phyloP scores from a whole-genome alignment of 768 basidiomycete genomes.

The Russula lepida region DNA sequence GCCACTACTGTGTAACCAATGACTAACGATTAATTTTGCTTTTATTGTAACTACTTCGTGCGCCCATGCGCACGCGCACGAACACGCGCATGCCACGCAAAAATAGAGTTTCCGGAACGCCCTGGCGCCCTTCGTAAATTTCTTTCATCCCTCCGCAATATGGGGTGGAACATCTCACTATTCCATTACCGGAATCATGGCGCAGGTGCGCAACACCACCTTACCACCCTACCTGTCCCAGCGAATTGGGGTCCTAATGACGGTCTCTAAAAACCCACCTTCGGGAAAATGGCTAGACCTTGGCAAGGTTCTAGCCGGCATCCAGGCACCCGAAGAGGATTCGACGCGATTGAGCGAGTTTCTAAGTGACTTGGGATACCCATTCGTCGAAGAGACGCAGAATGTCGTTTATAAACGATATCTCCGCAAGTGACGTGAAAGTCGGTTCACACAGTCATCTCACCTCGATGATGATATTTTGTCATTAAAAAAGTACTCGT shows the following conservation, averaged over 20 bases:
- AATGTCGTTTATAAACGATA: conserved; percentile 79
- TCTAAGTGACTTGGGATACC: conserved; percentile 71
- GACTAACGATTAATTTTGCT: neutral
- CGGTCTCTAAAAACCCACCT: neutral
- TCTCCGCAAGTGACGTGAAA: conserved; percentile 34
- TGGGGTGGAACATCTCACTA: conserved; percentile 89
- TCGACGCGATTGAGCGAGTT: conserved; percentile 62
- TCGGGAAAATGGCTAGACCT: conserved; percentile 48
- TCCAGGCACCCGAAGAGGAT: conserved; percentile 77
- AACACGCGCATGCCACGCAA: neutral
- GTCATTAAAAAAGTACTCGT: neutral
- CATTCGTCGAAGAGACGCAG: conserved; percentile 87
- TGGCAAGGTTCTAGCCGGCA: conserved; percentile 86
- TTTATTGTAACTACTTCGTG: neutral
- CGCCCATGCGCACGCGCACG: neutral
- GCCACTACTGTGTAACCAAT: neutral
- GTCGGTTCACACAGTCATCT: neutral
- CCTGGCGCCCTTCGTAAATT: conserved; percentile 89
- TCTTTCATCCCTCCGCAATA: conserved; percentile 61
- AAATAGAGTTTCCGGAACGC: conserved; percentile 88
- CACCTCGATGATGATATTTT: neutral
- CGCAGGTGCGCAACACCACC: conserved; percentile 51
- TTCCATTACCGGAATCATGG: conserved; percentile 99
- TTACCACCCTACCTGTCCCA: neutral
- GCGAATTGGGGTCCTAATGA: neutral